Percentiles rank a stretch among this genome's conserved stretches.
These are phyloP conservation scores for Hylodesmum podocarpum DNA, from an alignment of 306 rosid genomes.

Conservation along the genomic window DNA sequence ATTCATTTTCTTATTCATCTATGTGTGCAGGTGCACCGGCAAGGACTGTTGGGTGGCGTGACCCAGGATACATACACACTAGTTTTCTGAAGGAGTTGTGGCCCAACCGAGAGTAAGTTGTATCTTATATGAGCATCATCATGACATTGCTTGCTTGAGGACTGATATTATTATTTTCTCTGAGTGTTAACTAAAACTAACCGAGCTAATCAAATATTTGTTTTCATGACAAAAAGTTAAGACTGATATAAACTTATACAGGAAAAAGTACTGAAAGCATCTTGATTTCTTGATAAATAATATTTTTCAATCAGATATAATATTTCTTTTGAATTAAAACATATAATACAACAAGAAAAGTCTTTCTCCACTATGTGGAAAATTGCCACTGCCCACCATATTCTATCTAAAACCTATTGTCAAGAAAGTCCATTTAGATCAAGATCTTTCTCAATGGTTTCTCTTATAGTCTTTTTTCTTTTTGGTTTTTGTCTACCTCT, in stretches of 20 bases:
- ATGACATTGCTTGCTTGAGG: slow-evolving; percentile 17
- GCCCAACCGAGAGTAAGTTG: slow-evolving; percentile 72
- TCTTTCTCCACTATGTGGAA: neutral
- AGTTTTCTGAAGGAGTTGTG: slow-evolving; percentile 81
- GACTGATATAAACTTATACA: slow-evolving; percentile 1
- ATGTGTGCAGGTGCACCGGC: slow-evolving; percentile 79
- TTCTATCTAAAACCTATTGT: neutral
- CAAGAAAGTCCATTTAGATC: neutral
- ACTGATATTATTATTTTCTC: slow-evolving; percentile 1
- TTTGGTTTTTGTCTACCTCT: neutral
- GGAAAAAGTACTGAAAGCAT: slow-evolving; percentile 5
- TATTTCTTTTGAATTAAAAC: neutral
- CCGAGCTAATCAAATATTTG: neutral
- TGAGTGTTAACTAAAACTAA: neutral
- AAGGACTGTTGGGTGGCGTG: slow-evolving; percentile 93
- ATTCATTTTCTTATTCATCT: slow-evolving; percentile 10
- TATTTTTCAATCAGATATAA: neutral
- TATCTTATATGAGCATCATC: slow-evolving; percentile 15
- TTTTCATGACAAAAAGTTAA: neutral
- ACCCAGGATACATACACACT: slow-evolving; percentile 89
- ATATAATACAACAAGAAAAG: neutral
- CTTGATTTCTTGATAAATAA: slow-evolving; percentile 3
- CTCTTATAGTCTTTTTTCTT: neutral
- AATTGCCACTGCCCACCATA: neutral
- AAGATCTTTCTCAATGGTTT: neutral